Evolutionary conservation across 345 rosid genomes (phyloP).

Genomic region (Lepidium sativum): DNA sequence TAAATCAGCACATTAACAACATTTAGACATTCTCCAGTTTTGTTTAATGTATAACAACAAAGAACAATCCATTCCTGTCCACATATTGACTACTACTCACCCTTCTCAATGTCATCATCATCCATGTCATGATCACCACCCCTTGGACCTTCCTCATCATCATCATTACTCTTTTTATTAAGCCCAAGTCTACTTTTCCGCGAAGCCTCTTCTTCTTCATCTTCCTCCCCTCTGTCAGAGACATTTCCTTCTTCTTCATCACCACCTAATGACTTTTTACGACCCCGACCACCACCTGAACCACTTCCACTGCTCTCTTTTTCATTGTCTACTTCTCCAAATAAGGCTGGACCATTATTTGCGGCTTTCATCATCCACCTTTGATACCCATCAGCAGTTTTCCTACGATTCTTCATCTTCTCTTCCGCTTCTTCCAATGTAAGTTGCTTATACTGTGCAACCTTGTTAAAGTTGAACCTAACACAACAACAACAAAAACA

Average conservation of each 20-base stretch:
- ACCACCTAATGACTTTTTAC: conserved; percentile 49
- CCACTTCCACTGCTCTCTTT: conserved; percentile 41
- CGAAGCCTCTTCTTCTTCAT: conserved; percentile 82
- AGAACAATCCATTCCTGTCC: not conserved
- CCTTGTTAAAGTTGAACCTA: conserved; percentile 88
- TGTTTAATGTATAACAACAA: not conserved
- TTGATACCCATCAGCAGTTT: conserved; percentile 93
- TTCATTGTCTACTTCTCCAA: conserved; percentile 85
- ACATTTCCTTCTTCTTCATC: conserved; percentile 84
- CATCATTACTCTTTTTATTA: conserved; percentile 56
- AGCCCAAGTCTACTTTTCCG: conserved; percentile 88
- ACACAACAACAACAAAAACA: not conserved
- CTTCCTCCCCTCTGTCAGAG: conserved; percentile 89
- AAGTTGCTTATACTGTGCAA: conserved; percentile 94
- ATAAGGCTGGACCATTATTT: conserved; percentile 82
- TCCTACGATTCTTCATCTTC: conserved; percentile 91
- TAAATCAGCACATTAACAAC: not conserved
- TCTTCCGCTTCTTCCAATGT: conserved; percentile 98
- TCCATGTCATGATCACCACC: conserved; percentile 93
- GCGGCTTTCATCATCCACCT: conserved; percentile 99
- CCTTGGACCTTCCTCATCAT: conserved; percentile 89
- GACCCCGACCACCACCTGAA: conserved; percentile 58
- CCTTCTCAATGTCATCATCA: conserved; percentile 93
- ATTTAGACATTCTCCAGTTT: not conserved
- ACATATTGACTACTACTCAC: conserved; percentile 26